phyloP scores from a whole-genome alignment of 2,329 filamentous ascomycete species.

The Clarireedia homoeocarpa region DNA sequence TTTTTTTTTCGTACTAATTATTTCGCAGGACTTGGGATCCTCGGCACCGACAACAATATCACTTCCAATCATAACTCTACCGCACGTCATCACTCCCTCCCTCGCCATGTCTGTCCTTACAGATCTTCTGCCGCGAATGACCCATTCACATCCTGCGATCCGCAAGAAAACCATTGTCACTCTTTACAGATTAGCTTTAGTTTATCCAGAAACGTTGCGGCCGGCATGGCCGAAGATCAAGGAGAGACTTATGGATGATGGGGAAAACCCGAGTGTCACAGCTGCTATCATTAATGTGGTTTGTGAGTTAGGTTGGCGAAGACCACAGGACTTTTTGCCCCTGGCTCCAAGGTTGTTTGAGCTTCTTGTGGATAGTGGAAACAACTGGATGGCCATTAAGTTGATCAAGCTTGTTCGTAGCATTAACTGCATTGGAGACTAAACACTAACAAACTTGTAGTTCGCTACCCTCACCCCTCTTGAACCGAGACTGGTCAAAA shows the following conservation, averaged over 20 bases:
- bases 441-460: constrained; percentile 53
- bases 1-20: constrained; percentile 10
- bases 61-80: constrained; percentile 81
- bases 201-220: constrained; percentile 91
- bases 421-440: constrained; percentile 40
- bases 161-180: constrained; percentile 96
- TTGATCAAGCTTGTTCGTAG: constrained; percentile 81
- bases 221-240: constrained; percentile 97
- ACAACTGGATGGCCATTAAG: constrained; percentile 99
- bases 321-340: constrained; percentile 88
- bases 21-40: constrained; percentile 59
- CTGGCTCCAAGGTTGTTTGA: constrained; percentile 89
- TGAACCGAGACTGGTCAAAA: constrained; percentile 84
- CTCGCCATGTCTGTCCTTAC: constrained; percentile 83
- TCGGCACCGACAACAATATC: constrained; percentile 69
- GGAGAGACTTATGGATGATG: constrained; percentile 81
- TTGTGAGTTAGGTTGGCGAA: constrained; percentile 89
- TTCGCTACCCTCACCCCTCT: constrained; percentile 92
- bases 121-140: constrained; percentile 78
- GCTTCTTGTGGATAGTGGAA: constrained; percentile 80
- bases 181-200: constrained; percentile 82
- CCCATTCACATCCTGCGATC: constrained; percentile 76
- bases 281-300: constrained; percentile 95
- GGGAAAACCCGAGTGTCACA: constrained; percentile 87
- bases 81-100: constrained; percentile 87